Base-by-base conservation (phyloP, 2,329 filamentous ascomycete genomes). In the Ceratocystis smalleyi region DNA sequence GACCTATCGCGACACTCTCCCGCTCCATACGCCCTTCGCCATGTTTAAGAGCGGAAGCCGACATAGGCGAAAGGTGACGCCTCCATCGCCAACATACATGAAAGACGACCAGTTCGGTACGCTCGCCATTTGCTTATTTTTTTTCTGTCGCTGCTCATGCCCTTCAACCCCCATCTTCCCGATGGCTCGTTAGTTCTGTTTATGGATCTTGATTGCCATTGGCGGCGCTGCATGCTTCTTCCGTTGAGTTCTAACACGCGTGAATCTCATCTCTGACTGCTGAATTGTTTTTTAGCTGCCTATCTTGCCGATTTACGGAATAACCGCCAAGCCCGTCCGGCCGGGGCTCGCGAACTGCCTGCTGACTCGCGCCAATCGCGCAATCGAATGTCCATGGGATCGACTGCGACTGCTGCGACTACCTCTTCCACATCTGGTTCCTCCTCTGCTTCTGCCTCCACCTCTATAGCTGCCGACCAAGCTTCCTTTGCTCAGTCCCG, bases 301-400 rank as follows among this genome's bases (percentile, higher is more conserved):
- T 91, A 90, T 73, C 81, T 91, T 43, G 79, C 85, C 69, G 83
- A 85, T 69, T 80, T 92, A 43, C 85, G 88, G 69, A 83, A 80
- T 69, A 87, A 82, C 73, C 83, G 85, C 62, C 77, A 83, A 64
- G 78, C 81, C 43, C 81, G 88, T 64, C 88, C 88, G 7, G 86
- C 83, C 65, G 87, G 88, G 67, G 86, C 87, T 61, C 80, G 88
- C 69, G 68, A 69, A 70, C 68, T 69, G 75, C 71, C 70, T 73
- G 67, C 69, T 72, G 70, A 69, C 69, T 24, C 70, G 69, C 40
- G 73, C 69, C 61, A 72, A 73, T 65, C 69, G 32, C 65, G 54
- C 32, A 63, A 63, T 60, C 65, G 63, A 45, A 61, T 61, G 45
- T 67, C 65, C 12, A 49, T 65, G 54, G 65, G 65, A 61, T 67